Evolutionary conservation across 108 stramenopile genomes (phyloP).

Genomic region (Cyclotella cryptica): DNA sequence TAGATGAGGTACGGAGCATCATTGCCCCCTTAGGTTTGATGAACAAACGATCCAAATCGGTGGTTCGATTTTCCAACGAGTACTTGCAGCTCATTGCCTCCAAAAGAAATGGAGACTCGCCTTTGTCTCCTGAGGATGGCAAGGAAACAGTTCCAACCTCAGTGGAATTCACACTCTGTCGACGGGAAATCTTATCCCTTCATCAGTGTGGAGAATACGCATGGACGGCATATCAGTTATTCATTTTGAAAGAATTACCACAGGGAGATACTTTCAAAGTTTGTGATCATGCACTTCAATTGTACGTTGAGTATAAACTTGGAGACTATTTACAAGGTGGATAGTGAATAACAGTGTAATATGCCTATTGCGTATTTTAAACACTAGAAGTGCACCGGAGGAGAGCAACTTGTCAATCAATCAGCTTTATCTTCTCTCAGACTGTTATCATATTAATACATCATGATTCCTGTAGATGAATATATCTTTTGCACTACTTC

Average conservation of each 20-base stretch:
- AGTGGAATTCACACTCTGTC: constrained; percentile 36
- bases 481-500: no score
- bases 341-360: neutral
- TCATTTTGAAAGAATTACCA: constrained; percentile 47
- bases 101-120: neutral
- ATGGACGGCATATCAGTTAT: constrained; percentile 63
- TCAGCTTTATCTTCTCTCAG: no score
- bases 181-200: constrained; percentile 53
- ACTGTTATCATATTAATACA: no score
- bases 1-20: constrained; percentile 31
- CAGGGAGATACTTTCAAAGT: constrained; percentile 15
- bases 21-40: constrained; percentile 53
- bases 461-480: no score
- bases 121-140: neutral
- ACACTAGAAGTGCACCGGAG: no score
- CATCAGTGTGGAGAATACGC: constrained; percentile 62
- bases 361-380: no score
- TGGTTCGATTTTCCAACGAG: constrained; percentile 62
- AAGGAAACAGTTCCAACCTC: neutral
- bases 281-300: constrained; percentile 48
- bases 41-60: constrained; percentile 41
- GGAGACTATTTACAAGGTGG: neutral
- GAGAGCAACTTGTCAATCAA: no score
- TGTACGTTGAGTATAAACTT: constrained; percentile 46
- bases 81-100: constrained; percentile 42